Percentiles rank a stretch among this genome's conserved stretches.
These are phyloP conservation scores for Geotrichum citri-aurantii DNA, from an alignment of 1,139 yeast species.

Conservation along the genomic window DNA sequence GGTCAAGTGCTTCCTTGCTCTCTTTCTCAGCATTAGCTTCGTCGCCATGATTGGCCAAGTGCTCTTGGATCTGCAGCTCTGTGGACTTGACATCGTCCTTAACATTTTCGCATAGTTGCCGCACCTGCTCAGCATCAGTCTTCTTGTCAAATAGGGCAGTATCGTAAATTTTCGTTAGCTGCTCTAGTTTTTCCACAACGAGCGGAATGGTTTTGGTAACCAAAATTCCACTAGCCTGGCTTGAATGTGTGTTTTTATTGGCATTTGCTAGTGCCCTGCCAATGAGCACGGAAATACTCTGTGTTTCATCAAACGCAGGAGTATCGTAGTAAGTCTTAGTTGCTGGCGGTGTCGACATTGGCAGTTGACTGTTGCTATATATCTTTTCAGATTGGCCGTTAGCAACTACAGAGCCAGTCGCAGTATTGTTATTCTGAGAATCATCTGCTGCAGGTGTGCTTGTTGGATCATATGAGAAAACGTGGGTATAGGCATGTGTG, in stretches of 20 bases:
- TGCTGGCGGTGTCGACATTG: conserved; percentile 16
- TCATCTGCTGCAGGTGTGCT: conserved; percentile 13
- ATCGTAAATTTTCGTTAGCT: conserved; percentile 52
- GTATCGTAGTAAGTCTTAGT: conserved; percentile 1
- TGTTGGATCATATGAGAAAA: conserved; percentile 13
- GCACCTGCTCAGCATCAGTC: conserved; percentile 43
- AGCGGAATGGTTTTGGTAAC: conserved; percentile 35
- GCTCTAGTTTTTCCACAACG: conserved; percentile 45
- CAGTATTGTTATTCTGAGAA: neutral
- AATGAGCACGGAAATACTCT: conserved; percentile 25
- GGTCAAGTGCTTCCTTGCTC: conserved; percentile 30
- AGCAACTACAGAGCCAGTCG: neutral
- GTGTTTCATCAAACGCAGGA: neutral
- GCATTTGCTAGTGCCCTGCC: conserved; percentile 4
- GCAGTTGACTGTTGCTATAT: neutral
- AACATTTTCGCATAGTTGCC: conserved; percentile 39
- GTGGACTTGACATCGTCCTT: conserved; percentile 39
- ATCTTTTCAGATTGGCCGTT: conserved; percentile 5
- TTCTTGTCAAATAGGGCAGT: conserved; percentile 48
- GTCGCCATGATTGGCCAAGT: conserved; percentile 32
- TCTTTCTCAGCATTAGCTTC: conserved; percentile 22
- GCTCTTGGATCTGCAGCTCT: conserved; percentile 32
- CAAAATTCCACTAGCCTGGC: conserved; percentile 9
- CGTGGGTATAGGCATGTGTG: conserved; percentile 16
- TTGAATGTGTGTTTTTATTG: conserved; percentile 1